A percentile compares a stretch with the other conserved stretches of the same genome.
phyloP scores from a whole-genome alignment of 768 basidiomycete genomes.

The Leccinum fibrillosum region DNA sequence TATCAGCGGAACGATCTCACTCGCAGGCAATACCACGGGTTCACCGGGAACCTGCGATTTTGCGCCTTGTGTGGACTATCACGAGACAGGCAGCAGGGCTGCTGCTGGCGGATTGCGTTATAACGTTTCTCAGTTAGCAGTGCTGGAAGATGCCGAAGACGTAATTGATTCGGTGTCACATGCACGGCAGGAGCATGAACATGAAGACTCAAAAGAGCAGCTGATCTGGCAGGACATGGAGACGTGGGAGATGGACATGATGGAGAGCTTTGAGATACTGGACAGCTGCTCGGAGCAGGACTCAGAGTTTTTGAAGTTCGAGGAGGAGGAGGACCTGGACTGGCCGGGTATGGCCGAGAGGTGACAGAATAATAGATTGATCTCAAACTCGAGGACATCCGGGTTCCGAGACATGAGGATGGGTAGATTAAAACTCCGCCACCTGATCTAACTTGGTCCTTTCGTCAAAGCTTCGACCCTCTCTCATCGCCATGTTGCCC shows the following conservation, averaged over 20 bases:
- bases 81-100: slow-evolving; percentile 10
- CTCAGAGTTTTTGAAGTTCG: slow-evolving; percentile 18
- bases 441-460: slow-evolving; percentile 14
- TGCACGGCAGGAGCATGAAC: slow-evolving; percentile 11
- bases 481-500: slow-evolving; percentile 57
- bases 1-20: slow-evolving; percentile 20
- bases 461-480: slow-evolving; percentile 23
- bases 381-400: slow-evolving; percentile 18
- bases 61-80: slow-evolving; percentile 13
- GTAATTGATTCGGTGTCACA: slow-evolving; percentile 7
- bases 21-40: slow-evolving; percentile 17
- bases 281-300: slow-evolving; percentile 7
- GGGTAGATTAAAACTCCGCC: slow-evolving; percentile 21
- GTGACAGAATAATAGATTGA: slow-evolving; percentile 7
- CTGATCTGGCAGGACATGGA: slow-evolving; percentile 9
- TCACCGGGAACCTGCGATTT: slow-evolving; percentile 6
- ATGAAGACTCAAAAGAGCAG: slow-evolving; percentile 5
- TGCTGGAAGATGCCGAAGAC: slow-evolving; percentile 18
- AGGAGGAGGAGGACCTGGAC: slow-evolving; percentile 3
- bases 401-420: slow-evolving; percentile 29
- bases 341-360: slow-evolving; percentile 3
- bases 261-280: slow-evolving; percentile 13
- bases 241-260: background rate
- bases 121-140: slow-evolving; percentile 12
- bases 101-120: slow-evolving; percentile 5